phyloP scores from a whole-genome alignment of 1,284 basidiomycete genomes.

The Phlebopus sp. region DNA sequence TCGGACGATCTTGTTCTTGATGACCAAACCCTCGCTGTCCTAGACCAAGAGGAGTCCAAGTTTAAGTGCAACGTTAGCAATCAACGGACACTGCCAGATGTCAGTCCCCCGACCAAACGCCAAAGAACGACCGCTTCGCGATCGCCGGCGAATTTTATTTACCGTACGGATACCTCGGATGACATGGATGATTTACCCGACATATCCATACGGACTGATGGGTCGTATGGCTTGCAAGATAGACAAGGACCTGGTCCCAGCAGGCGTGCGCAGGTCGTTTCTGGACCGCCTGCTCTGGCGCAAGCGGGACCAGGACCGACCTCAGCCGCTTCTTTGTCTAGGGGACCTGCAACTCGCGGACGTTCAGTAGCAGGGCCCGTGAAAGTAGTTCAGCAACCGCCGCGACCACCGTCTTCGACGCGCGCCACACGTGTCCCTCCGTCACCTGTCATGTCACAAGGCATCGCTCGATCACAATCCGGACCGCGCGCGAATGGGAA shows the following conservation, averaged over 20 bases:
- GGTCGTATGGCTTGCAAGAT: slow-evolving; percentile 36
- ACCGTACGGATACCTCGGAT: slow-evolving; percentile 27
- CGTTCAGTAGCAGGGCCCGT: slow-evolving; percentile 10
- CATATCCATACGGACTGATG: slow-evolving; percentile 45
- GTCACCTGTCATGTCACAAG: slow-evolving; percentile 26
- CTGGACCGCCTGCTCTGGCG: slow-evolving; percentile 5
- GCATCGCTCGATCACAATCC: slow-evolving; percentile 12
- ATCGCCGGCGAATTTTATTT: slow-evolving; percentile 10
- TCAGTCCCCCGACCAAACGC: slow-evolving; percentile 50
- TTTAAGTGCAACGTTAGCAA: slow-evolving; percentile 31
- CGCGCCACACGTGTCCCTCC: slow-evolving; percentile 11
- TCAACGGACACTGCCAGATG: slow-evolving; percentile 19
- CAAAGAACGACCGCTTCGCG: slow-evolving; percentile 47
- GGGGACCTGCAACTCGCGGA: slow-evolving; percentile 12
- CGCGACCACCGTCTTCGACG: slow-evolving; percentile 17
- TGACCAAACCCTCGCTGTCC: slow-evolving; percentile 55
- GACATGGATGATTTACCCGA: slow-evolving; percentile 57
- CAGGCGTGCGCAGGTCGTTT: slow-evolving; percentile 8
- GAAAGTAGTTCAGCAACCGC: slow-evolving; percentile 10
- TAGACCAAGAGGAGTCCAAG: slow-evolving; percentile 60
- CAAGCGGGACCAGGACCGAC: slow-evolving; percentile 7
- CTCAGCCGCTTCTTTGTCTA: slow-evolving; percentile 9
- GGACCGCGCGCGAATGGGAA: slow-evolving; percentile 10
- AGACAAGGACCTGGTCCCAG: slow-evolving; percentile 18
- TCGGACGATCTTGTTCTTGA: slow-evolving; percentile 63